Base-by-base conservation (phyloP, 495 filamentous ascomycete species). In the Penicillium fimorum region DNA sequence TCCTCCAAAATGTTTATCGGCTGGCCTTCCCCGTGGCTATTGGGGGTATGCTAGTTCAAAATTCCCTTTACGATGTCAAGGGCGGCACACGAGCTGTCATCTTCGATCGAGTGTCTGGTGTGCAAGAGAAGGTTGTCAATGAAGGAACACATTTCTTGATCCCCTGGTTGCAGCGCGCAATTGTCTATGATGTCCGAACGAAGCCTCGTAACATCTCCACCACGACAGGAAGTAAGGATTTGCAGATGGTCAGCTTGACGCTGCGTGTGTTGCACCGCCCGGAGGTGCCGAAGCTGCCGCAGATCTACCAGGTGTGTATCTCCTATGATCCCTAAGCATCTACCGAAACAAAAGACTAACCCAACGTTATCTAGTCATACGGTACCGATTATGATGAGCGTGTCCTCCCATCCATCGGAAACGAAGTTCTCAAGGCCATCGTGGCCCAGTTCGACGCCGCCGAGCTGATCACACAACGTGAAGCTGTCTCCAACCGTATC, bases 211-310 rank as follows among this genome's bases (percentile, higher is more conserved):
- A 93, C 68, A 97, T 99, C 75, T 87, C 86, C 15, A 99, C 94
- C n/a, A 97, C 93, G 13, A 99, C 94, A 11, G 94, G 94, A 53
- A 92, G 87, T 81, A 99, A 99, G 84, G 94, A 99, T 77, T 72
- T 99, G 75, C 94, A 99, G 83, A 99, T 99, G 94, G 94, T 99
- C 70, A 96, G 90, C 82, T 82, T 99, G 82, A 99, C 94, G 33
- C 80, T 99, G 63, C 85, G 94, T 65, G 94, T 99, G 52, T 76
- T 99, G 70, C 94, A 97, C 78, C 82, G 94, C 58, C 94, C 94
- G 29, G 93, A 99, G 35, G 94, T 99, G 62, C 84, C 87, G 76
- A 83, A 84, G 63, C 76, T 99, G 70, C 94, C 94, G 20, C 95
- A 90, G 76, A 99, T 99, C 70, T 99, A 99, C 80, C 95, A 97